Conservation (phyloP, 768 basidiomycete species). For the Cystofilobasidium ferigula region DNA sequence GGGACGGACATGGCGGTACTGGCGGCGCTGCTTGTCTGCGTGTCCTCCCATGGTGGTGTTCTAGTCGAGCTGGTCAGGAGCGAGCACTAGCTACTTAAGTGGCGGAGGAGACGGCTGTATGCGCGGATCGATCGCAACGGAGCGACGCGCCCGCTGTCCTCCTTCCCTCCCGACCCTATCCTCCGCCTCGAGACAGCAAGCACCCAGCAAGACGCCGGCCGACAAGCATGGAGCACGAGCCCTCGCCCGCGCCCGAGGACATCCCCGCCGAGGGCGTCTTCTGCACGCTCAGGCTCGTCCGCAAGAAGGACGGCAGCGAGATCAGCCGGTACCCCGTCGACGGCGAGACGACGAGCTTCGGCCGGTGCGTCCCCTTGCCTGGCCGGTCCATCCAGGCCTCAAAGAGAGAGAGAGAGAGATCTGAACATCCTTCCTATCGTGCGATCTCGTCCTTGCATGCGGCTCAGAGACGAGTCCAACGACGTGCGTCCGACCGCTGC, state of each 20-base stretch:
- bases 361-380: slow-evolving; percentile 10
- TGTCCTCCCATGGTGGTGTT: no score
- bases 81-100: no score
- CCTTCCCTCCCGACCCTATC: no score
- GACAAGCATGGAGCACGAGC: neutral
- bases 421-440: neutral
- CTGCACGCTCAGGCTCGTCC: slow-evolving; percentile 22
- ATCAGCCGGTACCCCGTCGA: slow-evolving; percentile 23
- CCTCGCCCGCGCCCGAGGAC: slow-evolving; percentile 4
- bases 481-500: neutral
- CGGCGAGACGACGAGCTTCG: slow-evolving; percentile 21
- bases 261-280: slow-evolving; percentile 16
- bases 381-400: neutral
- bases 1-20: no score
- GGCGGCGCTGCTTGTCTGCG: no score
- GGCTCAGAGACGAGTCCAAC: slow-evolving; percentile 15
- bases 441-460: neutral
- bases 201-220: no score
- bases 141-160: neutral
- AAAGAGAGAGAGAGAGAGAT: neutral
- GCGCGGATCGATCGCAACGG: no score
- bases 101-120: no score
- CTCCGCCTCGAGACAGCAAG: neutral
- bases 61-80: no score
- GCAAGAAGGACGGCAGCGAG: slow-evolving; percentile 24